Base-by-base conservation (phyloP, 306 rosid genomes). In the Ammopiptanthus mongolicus region DNA sequence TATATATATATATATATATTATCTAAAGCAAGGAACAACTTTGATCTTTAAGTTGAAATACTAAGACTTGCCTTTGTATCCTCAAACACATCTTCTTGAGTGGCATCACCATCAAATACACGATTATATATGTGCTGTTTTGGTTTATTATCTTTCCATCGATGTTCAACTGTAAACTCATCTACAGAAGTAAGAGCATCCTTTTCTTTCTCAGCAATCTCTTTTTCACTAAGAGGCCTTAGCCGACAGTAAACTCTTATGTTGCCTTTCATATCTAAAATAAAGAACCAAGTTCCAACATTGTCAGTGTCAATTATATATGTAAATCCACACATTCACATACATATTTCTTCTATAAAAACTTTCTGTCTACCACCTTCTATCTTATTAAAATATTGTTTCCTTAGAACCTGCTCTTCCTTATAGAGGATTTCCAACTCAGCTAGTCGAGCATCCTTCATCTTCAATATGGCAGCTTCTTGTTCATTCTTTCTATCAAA, bases 241-340 rank as follows among this genome's bases (percentile, higher is more conserved):
- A 84, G 65, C 19, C 99, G 90, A 78, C 99, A 92, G 50, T 78
- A 95, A 78, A 95, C 99, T 89, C 99, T 81, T 11, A 95, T 92
- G 84, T 95, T 95, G 53, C 99, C 99, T 89, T 95, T 95, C 99
- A 95, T 95, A 78, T 95, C 99, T 95, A 88, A 73, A 75, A 84
- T n/a, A 25, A 31, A n/a, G n/a, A 70, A 55, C 19, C 41, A 83
- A 79, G 23, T 58, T 51, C 8, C 19, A 42, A 42, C 25, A 69
- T 33, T 51, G 14, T 17, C 14, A 77, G 50, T 75, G 15, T 73
- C 13, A 75, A 25, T 50, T 48, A 23, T 15, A 68, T 59, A 56
- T 46, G 69, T 53, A 77, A 59, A 67, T 39, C n/a, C 36, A 22
- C 67, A 62, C 59, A 48, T 25, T 28, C 65, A 21, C 41, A 58